Evolutionary conservation across 176 grass and related monocot species (phyloP).

Genomic region (Leersia perrieri): DNA sequence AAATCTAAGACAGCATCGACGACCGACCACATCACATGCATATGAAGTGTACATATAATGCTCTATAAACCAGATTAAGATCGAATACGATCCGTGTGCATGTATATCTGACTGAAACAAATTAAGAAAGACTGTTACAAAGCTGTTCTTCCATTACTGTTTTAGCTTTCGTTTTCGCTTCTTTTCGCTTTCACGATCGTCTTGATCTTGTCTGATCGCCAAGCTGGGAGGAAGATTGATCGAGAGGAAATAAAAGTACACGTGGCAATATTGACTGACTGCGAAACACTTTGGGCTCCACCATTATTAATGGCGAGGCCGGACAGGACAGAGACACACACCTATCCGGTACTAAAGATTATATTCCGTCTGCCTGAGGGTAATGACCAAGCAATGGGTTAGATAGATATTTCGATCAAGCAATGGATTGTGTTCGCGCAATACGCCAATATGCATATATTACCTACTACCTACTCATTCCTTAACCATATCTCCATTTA

Average conservation of each 20-base stretch:
- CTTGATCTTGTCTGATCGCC: neutral
- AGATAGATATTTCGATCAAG: neutral
- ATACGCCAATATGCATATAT: neutral
- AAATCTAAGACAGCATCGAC: neutral
- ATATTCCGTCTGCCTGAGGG: conserved; percentile 33
- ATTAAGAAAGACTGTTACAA: neutral
- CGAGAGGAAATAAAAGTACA: neutral
- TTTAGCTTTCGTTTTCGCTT: neutral
- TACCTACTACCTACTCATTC: neutral
- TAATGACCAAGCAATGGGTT: neutral
- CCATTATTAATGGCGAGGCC: neutral
- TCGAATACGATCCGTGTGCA: neutral
- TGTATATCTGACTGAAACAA: neutral
- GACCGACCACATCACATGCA: neutral
- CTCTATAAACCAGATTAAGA: neutral
- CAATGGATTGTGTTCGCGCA: neutral
- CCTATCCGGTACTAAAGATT: conserved; percentile 5
- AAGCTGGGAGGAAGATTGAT: neutral
- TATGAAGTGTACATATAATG: neutral
- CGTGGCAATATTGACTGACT: neutral
- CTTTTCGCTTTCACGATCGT: neutral
- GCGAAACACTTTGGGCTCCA: conserved; percentile 34
- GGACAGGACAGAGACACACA: conserved; percentile 20
- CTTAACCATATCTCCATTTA: neutral
- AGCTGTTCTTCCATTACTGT: neutral